These are phyloP conservation scores for Serendipita sp. DNA, from an alignment of 768 basidiomycete genomes.

Conservation along the genomic window DNA sequence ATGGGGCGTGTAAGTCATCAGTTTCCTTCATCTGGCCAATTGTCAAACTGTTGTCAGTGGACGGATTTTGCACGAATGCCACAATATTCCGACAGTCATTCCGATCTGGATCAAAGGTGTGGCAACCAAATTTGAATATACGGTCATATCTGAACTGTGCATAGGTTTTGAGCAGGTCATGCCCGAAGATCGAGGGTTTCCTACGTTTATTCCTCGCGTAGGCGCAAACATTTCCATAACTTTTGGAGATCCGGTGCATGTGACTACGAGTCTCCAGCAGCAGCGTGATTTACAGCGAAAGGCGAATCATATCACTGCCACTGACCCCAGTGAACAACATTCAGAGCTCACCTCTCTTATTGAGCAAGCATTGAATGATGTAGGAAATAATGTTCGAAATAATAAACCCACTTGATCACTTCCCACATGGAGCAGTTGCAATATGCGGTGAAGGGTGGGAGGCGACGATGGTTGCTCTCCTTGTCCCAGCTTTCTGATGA, in stretches of 20 bases:
- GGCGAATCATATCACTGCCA: neutral
- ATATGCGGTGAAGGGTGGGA: neutral
- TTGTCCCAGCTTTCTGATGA: neutral
- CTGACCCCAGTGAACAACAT: neutral
- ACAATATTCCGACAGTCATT: conserved; percentile 58
- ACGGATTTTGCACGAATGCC: conserved; percentile 60
- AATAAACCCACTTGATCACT: neutral
- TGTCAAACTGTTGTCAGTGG: conserved; percentile 34
- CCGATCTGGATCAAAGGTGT: conserved; percentile 90
- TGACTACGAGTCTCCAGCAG: neutral
- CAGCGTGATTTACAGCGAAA: neutral
- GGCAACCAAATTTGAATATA: conserved; percentile 7
- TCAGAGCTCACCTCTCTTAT: neutral
- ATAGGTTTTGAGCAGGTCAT: conserved; percentile 75
- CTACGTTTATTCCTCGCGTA: conserved; percentile 54
- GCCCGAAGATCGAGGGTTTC: conserved; percentile 70
- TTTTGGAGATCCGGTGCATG: conserved; percentile 48
- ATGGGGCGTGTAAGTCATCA: conserved; percentile 22
- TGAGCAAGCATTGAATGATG: neutral
- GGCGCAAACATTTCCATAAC: conserved; percentile 54
- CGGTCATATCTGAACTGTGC: neutral
- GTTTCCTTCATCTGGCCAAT: neutral
- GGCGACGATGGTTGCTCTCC: neutral
- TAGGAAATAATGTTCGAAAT: neutral
- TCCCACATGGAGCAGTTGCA: neutral